phyloP scores from a whole-genome alignment of 2,329 filamentous ascomycete genomes.

The Alternaria consortialis region DNA sequence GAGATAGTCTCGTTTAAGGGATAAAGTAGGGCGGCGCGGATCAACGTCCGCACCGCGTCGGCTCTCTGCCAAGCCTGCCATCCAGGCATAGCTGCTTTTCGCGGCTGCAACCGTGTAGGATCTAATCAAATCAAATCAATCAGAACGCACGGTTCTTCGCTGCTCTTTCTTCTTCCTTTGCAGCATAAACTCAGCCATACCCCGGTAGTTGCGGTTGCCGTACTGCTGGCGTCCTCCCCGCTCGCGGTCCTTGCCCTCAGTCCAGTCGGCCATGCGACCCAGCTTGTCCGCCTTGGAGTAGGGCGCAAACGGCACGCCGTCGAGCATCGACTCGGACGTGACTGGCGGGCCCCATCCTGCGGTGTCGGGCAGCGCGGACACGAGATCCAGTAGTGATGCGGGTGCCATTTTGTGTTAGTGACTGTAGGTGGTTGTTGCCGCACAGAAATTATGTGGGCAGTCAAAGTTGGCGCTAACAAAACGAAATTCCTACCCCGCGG shows the following conservation, averaged over 20 bases:
- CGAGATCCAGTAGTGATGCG: constrained; percentile 58
- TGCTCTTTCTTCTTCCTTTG: too few species aligned
- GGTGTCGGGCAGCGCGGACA: constrained; percentile 56
- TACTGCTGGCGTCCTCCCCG: constrained; percentile 87
- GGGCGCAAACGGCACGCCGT: constrained; percentile 95
- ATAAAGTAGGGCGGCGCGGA: too few species aligned
- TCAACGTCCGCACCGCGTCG: too few species aligned
- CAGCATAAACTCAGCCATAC: constrained; percentile 62
- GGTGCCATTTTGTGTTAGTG: constrained; percentile 54
- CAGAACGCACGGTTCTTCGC: too few species aligned
- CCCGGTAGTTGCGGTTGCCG: constrained; percentile 85
- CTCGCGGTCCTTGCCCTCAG: constrained; percentile 84
- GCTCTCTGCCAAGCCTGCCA: too few species aligned
- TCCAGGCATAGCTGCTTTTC: too few species aligned
- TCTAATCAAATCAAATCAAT: too few species aligned
- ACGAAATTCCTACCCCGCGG: constrained; percentile 25
- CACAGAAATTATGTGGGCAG: constrained; percentile 36
- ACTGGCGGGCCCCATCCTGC: constrained; percentile 82
- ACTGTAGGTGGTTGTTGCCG: constrained; percentile 21
- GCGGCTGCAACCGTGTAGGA: too few species aligned
- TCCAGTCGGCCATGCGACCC: constrained; percentile 99
- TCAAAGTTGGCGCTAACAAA: constrained; percentile 28
- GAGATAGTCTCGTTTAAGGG: too few species aligned
- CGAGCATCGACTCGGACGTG: constrained; percentile 84
- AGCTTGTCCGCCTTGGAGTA: constrained; percentile 99